Evolutionary conservation across 345 rosid species (phyloP).

Genomic region (Anastatica hierochuntica): DNA sequence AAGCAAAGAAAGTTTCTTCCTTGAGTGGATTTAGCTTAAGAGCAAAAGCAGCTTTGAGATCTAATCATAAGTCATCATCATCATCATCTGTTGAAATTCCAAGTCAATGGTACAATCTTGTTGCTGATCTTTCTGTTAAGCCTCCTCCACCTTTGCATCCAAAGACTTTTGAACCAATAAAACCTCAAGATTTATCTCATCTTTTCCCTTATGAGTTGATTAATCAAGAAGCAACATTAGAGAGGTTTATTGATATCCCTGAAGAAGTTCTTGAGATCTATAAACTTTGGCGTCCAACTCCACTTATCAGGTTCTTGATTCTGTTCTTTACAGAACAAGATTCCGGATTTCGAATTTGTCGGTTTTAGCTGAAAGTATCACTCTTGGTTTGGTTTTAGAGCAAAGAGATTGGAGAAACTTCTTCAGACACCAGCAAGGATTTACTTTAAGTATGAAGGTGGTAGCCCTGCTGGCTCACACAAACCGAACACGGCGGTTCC

Average conservation of each 20-base stretch:
- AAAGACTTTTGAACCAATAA: slow-evolving; percentile 55
- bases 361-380: neutral
- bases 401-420: slow-evolving; percentile 91
- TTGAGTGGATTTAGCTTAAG: slow-evolving; percentile 32
- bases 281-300: slow-evolving; percentile 92
- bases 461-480: slow-evolving; percentile 95
- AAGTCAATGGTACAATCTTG: slow-evolving; percentile 36
- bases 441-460: slow-evolving; percentile 91
- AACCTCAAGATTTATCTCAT: slow-evolving; percentile 69
- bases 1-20: slow-evolving; percentile 23
- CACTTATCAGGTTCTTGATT: slow-evolving; percentile 59
- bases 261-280: slow-evolving; percentile 76
- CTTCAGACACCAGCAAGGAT: slow-evolving; percentile 83
- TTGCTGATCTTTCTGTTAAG: slow-evolving; percentile 69
- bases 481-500: slow-evolving; percentile 89
- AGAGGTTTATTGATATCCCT: slow-evolving; percentile 75
- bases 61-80: slow-evolving; percentile 8
- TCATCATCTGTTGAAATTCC: slow-evolving; percentile 38
- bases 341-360: too few relatives aligned
- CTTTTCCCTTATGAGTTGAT: slow-evolving; percentile 76
- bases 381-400: slow-evolving; percentile 36
- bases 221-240: slow-evolving; percentile 62
- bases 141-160: slow-evolving; percentile 87
- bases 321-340: too few relatives aligned
- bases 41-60: slow-evolving; percentile 33